Evolutionary conservation across 1,284 basidiomycete genomes (phyloP).

Genomic region (Ustilago hordei): DNA sequence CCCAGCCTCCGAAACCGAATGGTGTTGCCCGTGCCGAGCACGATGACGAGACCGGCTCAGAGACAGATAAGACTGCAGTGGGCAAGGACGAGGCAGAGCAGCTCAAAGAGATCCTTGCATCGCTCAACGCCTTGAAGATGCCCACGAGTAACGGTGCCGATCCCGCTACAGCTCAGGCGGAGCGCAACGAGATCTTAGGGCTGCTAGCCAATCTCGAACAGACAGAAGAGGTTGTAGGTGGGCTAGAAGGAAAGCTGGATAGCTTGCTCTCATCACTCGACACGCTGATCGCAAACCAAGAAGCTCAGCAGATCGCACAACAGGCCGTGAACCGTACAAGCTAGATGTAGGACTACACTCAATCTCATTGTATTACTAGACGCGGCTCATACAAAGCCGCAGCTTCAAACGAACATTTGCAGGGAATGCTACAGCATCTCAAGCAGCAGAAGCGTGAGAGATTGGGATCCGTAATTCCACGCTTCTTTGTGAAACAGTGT

Average conservation of each 20-base stretch:
- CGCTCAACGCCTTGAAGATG: slow-evolving; percentile 43
- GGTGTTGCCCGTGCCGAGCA: not conserved
- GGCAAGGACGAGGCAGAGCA: slow-evolving; percentile 39
- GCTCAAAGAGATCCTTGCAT: slow-evolving; percentile 46
- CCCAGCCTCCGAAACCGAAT: slow-evolving; percentile 13
- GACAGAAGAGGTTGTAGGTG: slow-evolving; percentile 49
- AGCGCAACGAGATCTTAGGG: slow-evolving; percentile 44
- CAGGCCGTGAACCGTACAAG: slow-evolving; percentile 23
- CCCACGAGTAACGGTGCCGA: slow-evolving; percentile 29
- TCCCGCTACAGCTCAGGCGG: slow-evolving; percentile 26
- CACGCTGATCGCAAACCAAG: slow-evolving; percentile 38
- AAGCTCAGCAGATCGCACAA: slow-evolving; percentile 40
- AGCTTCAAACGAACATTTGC: not conserved
- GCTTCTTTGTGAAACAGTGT: not conserved
- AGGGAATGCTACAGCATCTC: not conserved
- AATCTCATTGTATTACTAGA: slow-evolving; percentile 4
- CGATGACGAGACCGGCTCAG: not conserved
- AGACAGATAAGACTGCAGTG: not conserved
- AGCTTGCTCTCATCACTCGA: slow-evolving; percentile 41
- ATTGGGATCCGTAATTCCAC: not conserved
- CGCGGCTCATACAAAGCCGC: not conserved
- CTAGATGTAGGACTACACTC: slow-evolving; percentile 5
- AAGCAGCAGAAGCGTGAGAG: not conserved
- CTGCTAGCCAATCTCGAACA: slow-evolving; percentile 46
- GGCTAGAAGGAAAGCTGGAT: slow-evolving; percentile 45